Base-by-base conservation (phyloP, 192 early-diverging fungal species). In the Dissophora ornata region DNA sequence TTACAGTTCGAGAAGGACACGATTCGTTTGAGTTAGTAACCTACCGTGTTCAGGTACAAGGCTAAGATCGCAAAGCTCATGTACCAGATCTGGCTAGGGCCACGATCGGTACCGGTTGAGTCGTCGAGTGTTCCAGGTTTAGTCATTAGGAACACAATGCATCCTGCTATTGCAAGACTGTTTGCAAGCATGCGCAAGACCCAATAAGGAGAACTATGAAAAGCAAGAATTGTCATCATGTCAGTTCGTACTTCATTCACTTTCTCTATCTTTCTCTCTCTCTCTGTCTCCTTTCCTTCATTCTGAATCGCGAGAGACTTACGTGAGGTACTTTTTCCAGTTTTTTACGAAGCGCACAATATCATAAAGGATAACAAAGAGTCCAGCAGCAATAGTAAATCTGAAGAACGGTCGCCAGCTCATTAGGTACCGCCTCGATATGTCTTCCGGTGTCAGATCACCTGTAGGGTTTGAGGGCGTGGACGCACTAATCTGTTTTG, bases 21-120 rank as follows among this genome's bases (percentile, higher is more conserved):
- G 18, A 45, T 45, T 6, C 4, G 4, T n/a, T n/a, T n/a, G n/a
- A n/a, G n/a, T n/a, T n/a, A n/a, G n/a, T n/a, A 4, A 61, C 62
- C 47, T 75, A 75, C 71, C 57, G 67, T 55, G 29, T 66, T 75
- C 36, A 75, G 6, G 22, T 66, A 67, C 0, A 67, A 28, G 44
- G 51, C 48, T 25, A 75, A 18, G 28, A 75, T 60, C 29, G 50
- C 62, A 33, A 67, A 75, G 44, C 71, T 75, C 50, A 75, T 22
- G 0, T 53, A 34, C 26, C 48, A 28, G 19, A 61, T 67, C 19
- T 75, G 71, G 13, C 33, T 13, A 21, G 58, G 58, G 46, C 58
- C 58, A 0, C 25, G 4, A 1, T 63, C 61, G 12, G n/a, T 21
- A 28, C 21, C 33, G 21, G 15, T 8, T 34, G 18, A 12, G 4